Evolutionary conservation across 805 yeast species (phyloP), one percentile per base, ranked within the genome.

Genomic region (Ogataea thermomethanolica): DNA sequence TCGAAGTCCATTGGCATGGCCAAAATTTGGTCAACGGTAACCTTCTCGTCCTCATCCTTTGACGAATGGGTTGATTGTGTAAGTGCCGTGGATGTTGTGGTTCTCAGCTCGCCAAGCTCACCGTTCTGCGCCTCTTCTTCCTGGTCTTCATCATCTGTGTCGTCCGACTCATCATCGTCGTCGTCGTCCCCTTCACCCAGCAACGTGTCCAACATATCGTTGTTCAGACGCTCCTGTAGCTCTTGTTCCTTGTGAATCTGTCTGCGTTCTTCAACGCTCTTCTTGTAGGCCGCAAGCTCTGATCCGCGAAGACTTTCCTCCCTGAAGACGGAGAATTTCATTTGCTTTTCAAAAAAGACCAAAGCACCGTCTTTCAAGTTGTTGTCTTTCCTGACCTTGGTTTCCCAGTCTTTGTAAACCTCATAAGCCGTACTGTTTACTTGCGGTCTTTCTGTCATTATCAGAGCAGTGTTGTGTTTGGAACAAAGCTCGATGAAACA

Each of bases 371-470:
- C 90, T 45, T 74, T 79, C 20, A 68, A 55, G 14, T 60, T 62
- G 13, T 53, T 57, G 40, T 64, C 64, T 13, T 48, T 44, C 27
- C 57, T 58, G 2, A 74, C 69, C 6, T 69, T 58, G 2, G 54
- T 54, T 40, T 65, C 66, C 89, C 89, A 84, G 41, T 71, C 70
- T 13, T 58, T 58, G 50, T 70, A 77, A 11, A 86, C 60, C 29
- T 69, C 66, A 20, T 70, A 62, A 14, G 76, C 78, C 6, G 78
- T 55, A 13, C 84, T 69, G 8, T 69, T 62, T 4, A 53, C 54
- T 2, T 69, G 69, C 0, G 83, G 69, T 44, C 72, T 70, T 49
- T 88, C 95, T 0, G 96, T 88, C 39, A 93, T 57, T 1, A 93
- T 66, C 1, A 90, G 70, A 0, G 95, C 79, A 1, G 85, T 79